These are phyloP conservation scores for Scleroderma citrinum DNA, from an alignment of 768 basidiomycete species.

Conservation along the genomic window DNA sequence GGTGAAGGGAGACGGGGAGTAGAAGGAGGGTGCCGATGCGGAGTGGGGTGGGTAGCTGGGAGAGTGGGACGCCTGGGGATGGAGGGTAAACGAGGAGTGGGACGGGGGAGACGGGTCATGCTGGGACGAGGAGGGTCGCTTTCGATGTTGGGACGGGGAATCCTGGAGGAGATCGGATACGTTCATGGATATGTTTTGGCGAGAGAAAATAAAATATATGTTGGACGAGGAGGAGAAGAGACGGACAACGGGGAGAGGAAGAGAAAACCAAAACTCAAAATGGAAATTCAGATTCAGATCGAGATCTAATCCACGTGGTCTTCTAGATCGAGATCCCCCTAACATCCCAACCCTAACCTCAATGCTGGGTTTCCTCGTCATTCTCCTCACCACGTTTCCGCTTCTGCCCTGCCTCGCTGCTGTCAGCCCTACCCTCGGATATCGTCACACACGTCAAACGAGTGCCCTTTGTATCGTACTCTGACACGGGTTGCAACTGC, in stretches of 20 bases:
- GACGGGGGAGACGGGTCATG: conserved; percentile 18
- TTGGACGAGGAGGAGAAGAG: not conserved
- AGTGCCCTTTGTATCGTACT: conserved; percentile 82
- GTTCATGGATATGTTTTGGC: conserved; percentile 42
- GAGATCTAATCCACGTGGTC: no score
- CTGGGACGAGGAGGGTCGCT: conserved; percentile 24
- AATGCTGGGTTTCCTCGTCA: conserved; percentile 23
- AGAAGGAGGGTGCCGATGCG: conserved; percentile 9
- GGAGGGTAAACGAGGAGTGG: conserved; percentile 28
- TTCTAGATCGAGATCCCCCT: no score
- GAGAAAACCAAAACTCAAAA: conserved; percentile 12
- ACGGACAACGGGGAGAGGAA: conserved; percentile 3
- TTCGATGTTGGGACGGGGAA: conserved; percentile 55
- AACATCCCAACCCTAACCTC: no score
- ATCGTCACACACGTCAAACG: conserved; percentile 71
- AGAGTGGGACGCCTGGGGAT: conserved; percentile 19
- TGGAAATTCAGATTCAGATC: no score
- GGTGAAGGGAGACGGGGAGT: conserved; percentile 13
- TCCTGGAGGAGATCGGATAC: conserved; percentile 65
- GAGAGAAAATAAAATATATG: not conserved
- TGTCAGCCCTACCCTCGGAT: conserved; percentile 40
- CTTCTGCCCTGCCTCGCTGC: conserved; percentile 21
- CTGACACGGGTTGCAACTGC: conserved; percentile 50
- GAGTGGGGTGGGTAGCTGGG: conserved; percentile 18
- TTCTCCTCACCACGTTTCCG: conserved; percentile 36